A percentile compares a stretch with the other conserved stretches of the same genome.
Evolutionary conservation across 768 basidiomycete genomes (phyloP).

Genomic region (Mycena floridula): DNA sequence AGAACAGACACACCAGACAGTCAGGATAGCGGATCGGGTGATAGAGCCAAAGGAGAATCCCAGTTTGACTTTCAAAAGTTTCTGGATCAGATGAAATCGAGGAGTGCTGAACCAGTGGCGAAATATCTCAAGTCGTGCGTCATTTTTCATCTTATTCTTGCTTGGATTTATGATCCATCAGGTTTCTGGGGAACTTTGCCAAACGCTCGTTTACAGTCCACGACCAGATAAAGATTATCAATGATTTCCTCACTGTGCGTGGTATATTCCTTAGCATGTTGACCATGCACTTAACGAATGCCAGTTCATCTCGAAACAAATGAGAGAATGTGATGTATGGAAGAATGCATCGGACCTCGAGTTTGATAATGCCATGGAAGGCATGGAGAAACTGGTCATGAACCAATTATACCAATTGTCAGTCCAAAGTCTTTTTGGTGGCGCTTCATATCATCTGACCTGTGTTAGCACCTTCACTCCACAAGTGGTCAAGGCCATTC

Average conservation of each 20-base stretch:
- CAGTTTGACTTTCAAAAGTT: constrained; percentile 93
- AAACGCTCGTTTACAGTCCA: constrained; percentile 87
- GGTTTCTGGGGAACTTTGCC: constrained; percentile 89
- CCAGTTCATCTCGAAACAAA: constrained; percentile 86
- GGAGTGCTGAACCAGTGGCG: constrained; percentile 85
- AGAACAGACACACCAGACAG: constrained; percentile 7
- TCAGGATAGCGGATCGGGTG: not conserved
- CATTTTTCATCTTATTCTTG: not conserved
- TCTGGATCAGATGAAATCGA: constrained; percentile 88
- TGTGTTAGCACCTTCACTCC: constrained; percentile 88
- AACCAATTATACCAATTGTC: constrained; percentile 94
- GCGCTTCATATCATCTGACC: too few species aligned
- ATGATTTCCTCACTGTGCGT: constrained; percentile 84
- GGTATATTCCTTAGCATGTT: not conserved
- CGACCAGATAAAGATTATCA: constrained; percentile 93
- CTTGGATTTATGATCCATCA: constrained; percentile 22
- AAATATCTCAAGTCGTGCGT: constrained; percentile 94
- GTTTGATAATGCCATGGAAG: constrained; percentile 96
- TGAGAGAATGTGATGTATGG: constrained; percentile 85
- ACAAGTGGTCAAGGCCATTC: constrained; percentile 57
- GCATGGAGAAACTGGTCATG: constrained; percentile 99
- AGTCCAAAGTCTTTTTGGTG: constrained; percentile 22
- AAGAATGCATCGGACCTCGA: constrained; percentile 69
- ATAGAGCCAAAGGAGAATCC: constrained; percentile 30
- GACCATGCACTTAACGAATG: constrained; percentile 8